Base-by-base conservation (phyloP, 805 yeast genomes). In the Tetrapisispora phaffii region DNA sequence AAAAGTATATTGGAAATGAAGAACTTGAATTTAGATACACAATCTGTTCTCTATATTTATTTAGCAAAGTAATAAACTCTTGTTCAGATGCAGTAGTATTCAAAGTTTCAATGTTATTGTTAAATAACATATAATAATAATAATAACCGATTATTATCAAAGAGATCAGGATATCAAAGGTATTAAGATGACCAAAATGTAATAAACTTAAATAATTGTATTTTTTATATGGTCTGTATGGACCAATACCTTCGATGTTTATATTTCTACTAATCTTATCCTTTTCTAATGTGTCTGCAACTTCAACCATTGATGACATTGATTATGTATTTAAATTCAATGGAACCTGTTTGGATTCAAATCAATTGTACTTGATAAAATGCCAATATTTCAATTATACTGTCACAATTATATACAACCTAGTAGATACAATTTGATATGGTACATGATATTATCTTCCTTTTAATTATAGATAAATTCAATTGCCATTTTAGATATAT, bases 1-100 rank as follows among this genome's bases (percentile, higher is more conserved):
- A 46, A 10, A 60, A 34, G 35, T 57, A 60, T n/a, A 55, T 33
- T n/a, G 52, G 52, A 31, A 58, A 50, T 7, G 61, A 57, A 8
- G 59, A 59, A 10, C 45, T 40, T 9, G 50, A 38, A 17, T 37
- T 42, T 19, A 59, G 38, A 28, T 44, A 48, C 39, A 60, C 59
- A 12, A 43, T 44, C 15, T 50, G 45, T 1, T 39, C 38, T n/a
- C 32, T 48, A 32, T 54, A 53, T 23, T 44, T 36, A 13, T 43
- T 41, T 20, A 50, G 36, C 7, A 49, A 41, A 26, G 39, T 41
- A 4, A 32, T 24, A 10, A 56, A 28, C 31, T 49, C 49, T 8
- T 13, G 13, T 41, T 56, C 60, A 20, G 3, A 10, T 2, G 4
- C 15, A 23, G 6, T 32, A 7, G 16, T 3, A n/a, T 39, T 31